A percentile compares a stretch with the other conserved stretches of the same genome.
phyloP scores from a whole-genome alignment of 805 yeast genomes.

The Priceomyces castillae region DNA sequence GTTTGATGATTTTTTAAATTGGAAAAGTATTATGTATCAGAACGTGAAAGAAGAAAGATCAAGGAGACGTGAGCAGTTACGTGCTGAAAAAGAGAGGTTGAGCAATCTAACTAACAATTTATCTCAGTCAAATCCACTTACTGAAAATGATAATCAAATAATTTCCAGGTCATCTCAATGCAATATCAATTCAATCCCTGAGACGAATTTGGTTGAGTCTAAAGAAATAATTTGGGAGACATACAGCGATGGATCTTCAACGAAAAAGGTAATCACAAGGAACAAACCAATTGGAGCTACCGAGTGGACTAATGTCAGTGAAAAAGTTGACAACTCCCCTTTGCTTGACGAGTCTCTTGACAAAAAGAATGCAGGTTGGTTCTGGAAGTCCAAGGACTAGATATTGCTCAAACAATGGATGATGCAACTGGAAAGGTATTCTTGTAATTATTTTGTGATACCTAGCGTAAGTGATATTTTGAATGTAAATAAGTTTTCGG shows the following conservation, averaged over 20 bases:
- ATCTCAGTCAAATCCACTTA: neutral
- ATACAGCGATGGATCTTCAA: constrained; percentile 37
- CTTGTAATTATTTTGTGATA: neutral
- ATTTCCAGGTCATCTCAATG: constrained; percentile 29
- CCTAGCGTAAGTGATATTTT: neutral
- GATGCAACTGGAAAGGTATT: neutral
- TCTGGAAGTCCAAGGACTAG: constrained; percentile 16
- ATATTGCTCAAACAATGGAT: neutral
- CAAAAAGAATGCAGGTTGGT: constrained; percentile 19
- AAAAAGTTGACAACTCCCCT: constrained; percentile 15
- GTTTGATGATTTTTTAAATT: constrained; percentile 61
- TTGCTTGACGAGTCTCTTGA: neutral
- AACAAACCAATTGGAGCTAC: constrained; percentile 32
- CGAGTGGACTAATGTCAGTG: constrained; percentile 32
- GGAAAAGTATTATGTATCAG: constrained; percentile 58
- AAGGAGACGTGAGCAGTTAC: constrained; percentile 8
- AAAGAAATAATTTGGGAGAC: constrained; percentile 32
- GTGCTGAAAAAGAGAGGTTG: constrained; percentile 1
- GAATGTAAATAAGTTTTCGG: neutral
- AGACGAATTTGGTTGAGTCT: constrained; percentile 26
- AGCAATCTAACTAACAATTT: neutral
- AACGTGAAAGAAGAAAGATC: constrained; percentile 38
- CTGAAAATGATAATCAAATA: constrained; percentile 10
- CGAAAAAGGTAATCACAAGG: constrained; percentile 27
- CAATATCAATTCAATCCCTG: constrained; percentile 23